Conservation (phyloP, 1,284 basidiomycete species). For the Pseudozyma hubeiensis region DNA sequence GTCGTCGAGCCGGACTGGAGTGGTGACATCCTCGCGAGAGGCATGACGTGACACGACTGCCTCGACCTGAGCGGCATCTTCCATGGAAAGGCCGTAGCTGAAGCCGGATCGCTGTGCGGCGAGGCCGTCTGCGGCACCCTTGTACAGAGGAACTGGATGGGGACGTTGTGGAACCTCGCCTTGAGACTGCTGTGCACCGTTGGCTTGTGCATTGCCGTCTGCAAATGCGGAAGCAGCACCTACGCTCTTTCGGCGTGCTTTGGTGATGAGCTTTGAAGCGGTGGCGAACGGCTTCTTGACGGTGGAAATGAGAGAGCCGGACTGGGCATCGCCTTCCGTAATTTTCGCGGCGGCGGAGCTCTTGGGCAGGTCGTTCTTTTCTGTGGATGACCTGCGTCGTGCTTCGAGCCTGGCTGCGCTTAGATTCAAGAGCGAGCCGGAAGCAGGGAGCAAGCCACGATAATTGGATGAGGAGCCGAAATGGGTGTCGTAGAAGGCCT, state of each 20-base stretch:
- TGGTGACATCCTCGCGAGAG: constrained; percentile 15
- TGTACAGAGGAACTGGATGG: constrained; percentile 20
- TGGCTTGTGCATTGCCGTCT: neutral
- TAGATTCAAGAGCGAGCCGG: constrained; percentile 13
- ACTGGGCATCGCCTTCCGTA: constrained; percentile 3
- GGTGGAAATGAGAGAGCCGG: constrained; percentile 10
- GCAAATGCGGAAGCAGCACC: neutral
- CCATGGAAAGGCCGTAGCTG: constrained; percentile 38
- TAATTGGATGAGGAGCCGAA: constrained; percentile 52
- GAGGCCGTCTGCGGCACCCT: constrained; percentile 16
- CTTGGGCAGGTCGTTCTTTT: constrained; percentile 1
- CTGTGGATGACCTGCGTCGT: constrained; percentile 17
- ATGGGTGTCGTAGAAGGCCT: constrained; percentile 60
- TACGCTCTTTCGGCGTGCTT: constrained; percentile 26
- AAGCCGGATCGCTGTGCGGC: constrained; percentile 37
- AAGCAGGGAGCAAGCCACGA: constrained; percentile 28
- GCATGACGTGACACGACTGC: constrained; percentile 35
- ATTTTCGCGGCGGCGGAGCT: neutral
- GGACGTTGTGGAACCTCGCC: constrained; percentile 7
- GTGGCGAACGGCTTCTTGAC: constrained; percentile 35
- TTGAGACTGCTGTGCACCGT: neutral
- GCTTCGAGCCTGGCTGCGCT: constrained; percentile 6
- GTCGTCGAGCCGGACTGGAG: constrained; percentile 10
- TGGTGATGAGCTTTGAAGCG: constrained; percentile 26
- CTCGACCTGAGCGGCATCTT: constrained; percentile 42